Evolutionary conservation across 129 eudicot genomes (phyloP).

Genomic region (Sambucus nigra): DNA sequence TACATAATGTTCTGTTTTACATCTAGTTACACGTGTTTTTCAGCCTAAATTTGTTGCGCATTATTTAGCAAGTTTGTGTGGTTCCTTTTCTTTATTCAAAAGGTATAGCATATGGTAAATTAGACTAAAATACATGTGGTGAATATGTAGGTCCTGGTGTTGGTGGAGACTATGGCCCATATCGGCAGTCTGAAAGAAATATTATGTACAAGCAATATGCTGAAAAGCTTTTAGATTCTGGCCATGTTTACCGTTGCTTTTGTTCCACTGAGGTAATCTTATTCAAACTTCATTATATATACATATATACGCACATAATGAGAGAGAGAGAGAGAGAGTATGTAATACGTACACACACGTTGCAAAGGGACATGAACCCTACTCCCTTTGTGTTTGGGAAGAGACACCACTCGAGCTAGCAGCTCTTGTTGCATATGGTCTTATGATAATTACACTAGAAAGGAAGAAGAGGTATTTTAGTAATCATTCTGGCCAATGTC

Average conservation of each 20-base stretch:
- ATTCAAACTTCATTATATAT: background rate
- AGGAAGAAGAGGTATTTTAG: background rate
- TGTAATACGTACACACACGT: background rate
- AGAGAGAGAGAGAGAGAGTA: background rate
- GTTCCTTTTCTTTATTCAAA: background rate
- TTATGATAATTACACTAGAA: background rate
- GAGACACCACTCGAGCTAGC: background rate
- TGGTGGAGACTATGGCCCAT: conserved; percentile 87
- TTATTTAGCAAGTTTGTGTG: background rate
- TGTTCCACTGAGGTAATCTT: conserved; percentile 70
- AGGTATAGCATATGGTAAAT: background rate
- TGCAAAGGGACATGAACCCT: background rate
- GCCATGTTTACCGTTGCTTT: conserved; percentile 86
- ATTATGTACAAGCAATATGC: conserved; percentile 72
- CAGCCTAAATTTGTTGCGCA: background rate
- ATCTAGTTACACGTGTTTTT: background rate
- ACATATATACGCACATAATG: background rate
- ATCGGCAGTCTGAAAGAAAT: conserved; percentile 91
- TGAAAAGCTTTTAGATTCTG: conserved; percentile 63
- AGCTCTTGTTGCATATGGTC: background rate
- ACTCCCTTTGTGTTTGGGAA: background rate
- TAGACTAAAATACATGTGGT: background rate
- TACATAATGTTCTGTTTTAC: background rate
- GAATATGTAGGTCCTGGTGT: conserved; percentile 52
- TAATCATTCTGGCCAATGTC: background rate